A percentile compares a stretch with the other conserved stretches of the same genome.
phyloP scores from a whole-genome alignment of 2,329 filamentous ascomycete species.

The Esteya vermicola region DNA sequence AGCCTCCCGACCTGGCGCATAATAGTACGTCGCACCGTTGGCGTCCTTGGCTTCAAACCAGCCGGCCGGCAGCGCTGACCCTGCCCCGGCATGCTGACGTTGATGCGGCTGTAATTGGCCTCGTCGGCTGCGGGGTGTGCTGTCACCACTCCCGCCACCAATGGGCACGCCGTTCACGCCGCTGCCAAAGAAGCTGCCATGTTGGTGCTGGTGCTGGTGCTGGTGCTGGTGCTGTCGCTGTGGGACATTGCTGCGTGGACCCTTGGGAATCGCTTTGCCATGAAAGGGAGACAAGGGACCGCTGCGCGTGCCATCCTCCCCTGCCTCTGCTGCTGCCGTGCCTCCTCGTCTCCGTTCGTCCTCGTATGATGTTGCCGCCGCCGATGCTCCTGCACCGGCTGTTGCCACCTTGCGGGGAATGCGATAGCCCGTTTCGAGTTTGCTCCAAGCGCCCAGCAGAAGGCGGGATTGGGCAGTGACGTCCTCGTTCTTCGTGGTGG shows the following conservation, averaged over 20 bases:
- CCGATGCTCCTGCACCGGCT: slow-evolving; percentile 58
- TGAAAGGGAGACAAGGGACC: slow-evolving; percentile 19
- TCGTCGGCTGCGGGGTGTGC: slow-evolving; percentile 34
- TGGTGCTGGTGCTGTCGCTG: too few species aligned
- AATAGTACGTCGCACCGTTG: slow-evolving; percentile 70
- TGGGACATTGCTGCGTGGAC: slow-evolving; percentile 43
- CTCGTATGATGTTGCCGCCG: slow-evolving; percentile 31
- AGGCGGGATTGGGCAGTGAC: slow-evolving; percentile 58
- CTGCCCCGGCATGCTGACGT: not conserved
- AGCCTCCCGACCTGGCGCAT: slow-evolving; percentile 60
- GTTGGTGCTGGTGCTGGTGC: too few species aligned
- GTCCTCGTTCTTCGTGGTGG: slow-evolving; percentile 53
- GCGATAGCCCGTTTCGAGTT: slow-evolving; percentile 70
- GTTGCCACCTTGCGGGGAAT: slow-evolving; percentile 74
- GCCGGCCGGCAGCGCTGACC: slow-evolving; percentile 49
- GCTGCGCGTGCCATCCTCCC: slow-evolving; percentile 15
- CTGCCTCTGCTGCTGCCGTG: slow-evolving; percentile 16
- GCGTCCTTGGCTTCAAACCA: slow-evolving; percentile 69
- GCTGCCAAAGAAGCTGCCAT: slow-evolving; percentile 30
- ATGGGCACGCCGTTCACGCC: too few species aligned
- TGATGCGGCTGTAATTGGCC: not conserved
- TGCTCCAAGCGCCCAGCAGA: slow-evolving; percentile 74
- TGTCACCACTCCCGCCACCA: not conserved
- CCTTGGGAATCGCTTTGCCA: slow-evolving; percentile 39
- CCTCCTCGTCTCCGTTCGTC: slow-evolving; percentile 46